Base-by-base conservation (phyloP, 2,329 filamentous ascomycete genomes). In the Emergomyces pasteurianus region DNA sequence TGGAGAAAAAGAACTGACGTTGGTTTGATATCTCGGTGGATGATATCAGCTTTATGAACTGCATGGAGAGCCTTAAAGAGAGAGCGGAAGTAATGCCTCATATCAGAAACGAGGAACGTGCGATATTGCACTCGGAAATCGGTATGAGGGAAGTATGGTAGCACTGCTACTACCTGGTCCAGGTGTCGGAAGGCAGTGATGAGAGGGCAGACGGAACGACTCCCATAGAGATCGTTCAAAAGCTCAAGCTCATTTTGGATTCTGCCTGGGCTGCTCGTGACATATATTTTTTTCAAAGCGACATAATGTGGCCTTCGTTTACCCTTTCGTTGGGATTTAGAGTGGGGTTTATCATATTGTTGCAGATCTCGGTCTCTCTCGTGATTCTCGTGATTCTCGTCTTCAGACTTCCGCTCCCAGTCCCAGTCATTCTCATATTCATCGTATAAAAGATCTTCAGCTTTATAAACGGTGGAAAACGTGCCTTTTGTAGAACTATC, bases 201-300 rank as follows among this genome's bases (percentile, higher is more conserved):
- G 23, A 99, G 82, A 40, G 94, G 92, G 67, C 94, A 97, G 31
- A 99, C 92, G 1, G 90, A 90, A 46, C 85, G 82, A 62, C 88
- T 95, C 61, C 88, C 84, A 57, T 88, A 84, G 9, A 99, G 83
- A 71, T 96, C 91, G 71, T 95, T 86, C 26, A 99, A 83, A 26
- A 99, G 82, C 68, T 97, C 92, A 21, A 99, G 85, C 75, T 99
- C 94, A 76, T 99, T 99, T 71, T 95, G 84, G 67, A 99, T 97
- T 53, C 94, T 89, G 34, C 86, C 82, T 0, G 94, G 94, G 66
- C 91, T 96, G 64, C 92, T 96, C 0, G 95, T 99, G 65, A 97
- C 94, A 74, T 99, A 99, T 67, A 99, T 99, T 78, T 99, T 99
- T 78, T 99, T 99, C 75, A 99, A 89, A 23, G 95, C 94, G 64